Percentiles rank a stretch among this genome's conserved stretches.
These are phyloP conservation scores for Calonectria hongkongensis DNA, from an alignment of 2,329 filamentous ascomycete species.

Conservation along the genomic window DNA sequence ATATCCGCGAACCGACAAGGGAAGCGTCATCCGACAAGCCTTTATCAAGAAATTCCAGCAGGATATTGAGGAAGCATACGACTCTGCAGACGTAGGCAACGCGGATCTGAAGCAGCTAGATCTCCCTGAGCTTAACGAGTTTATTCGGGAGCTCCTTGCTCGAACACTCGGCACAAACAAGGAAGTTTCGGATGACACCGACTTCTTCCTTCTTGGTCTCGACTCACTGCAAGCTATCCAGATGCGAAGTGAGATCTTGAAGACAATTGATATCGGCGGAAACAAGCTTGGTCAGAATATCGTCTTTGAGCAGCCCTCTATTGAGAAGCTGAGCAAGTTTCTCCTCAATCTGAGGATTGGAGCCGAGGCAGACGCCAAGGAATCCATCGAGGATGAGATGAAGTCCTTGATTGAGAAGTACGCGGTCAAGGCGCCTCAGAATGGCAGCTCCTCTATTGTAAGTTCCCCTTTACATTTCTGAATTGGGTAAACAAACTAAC, in stretches of 20 bases:
- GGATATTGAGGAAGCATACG: conserved; percentile 65
- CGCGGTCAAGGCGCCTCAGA: neutral
- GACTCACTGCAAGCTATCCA: conserved; percentile 76
- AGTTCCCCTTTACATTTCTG: conserved; percentile 1
- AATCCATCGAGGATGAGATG: conserved; percentile 56
- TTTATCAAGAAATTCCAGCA: conserved; percentile 66
- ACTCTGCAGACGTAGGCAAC: conserved; percentile 52
- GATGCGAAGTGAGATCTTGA: conserved; percentile 70
- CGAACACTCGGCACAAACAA: conserved; percentile 52
- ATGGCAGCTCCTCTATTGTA: conserved; percentile 47
- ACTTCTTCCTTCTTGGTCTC: conserved; percentile 75
- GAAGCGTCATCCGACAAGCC: conserved; percentile 69
- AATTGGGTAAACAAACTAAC: neutral
- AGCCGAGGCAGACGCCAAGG: conserved; percentile 48
- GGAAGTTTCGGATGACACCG: conserved; percentile 62
- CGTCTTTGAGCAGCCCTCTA: conserved; percentile 74
- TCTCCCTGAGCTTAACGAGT: conserved; percentile 56
- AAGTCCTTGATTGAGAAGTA: conserved; percentile 51
- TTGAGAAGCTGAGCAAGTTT: conserved; percentile 66
- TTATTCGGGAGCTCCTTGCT: conserved; percentile 58
- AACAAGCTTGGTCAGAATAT: conserved; percentile 71
- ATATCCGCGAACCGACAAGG: conserved; percentile 72
- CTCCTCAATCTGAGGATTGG: conserved; percentile 66
- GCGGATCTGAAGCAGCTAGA: conserved; percentile 38
- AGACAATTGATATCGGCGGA: conserved; percentile 68